Conservation (phyloP, 768 basidiomycete genomes). For the Phlegmacium glaucopus region DNA sequence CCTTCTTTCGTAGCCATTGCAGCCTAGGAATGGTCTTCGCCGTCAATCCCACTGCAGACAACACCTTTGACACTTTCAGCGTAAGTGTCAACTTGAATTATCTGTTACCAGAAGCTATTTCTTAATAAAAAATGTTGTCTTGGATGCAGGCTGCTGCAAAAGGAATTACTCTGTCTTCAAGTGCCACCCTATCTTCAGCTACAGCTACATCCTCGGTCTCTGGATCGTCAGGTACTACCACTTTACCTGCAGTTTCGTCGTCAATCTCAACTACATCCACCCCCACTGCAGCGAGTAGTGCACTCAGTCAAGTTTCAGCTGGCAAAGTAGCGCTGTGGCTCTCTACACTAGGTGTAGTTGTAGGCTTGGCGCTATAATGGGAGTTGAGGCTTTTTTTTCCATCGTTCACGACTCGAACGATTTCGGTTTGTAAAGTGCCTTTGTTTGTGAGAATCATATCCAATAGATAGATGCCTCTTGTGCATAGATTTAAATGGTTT, state of each 20-base stretch:
- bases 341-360: conserved; percentile 14
- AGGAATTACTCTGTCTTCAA: conserved; percentile 2
- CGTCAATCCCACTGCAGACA: conserved; percentile 45
- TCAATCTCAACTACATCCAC: background rate
- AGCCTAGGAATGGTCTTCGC: conserved; percentile 53
- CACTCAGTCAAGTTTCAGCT: conserved; percentile 8
- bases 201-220: background rate
- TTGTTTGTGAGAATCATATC: background rate
- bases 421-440: background rate
- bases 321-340: conserved; percentile 12
- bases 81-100: conserved; percentile 7
- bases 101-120: background rate
- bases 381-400: background rate
- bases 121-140: background rate
- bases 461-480: no score
- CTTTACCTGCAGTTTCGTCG: conserved; percentile 4
- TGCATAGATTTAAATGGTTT: no score
- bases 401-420: background rate
- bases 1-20: conserved; percentile 36
- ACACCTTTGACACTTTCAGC: conserved; percentile 40
- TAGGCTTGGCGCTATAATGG: conserved; percentile 16
- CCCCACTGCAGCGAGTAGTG: conserved; percentile 1
- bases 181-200: conserved; percentile 6
- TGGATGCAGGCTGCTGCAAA: background rate
- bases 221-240: background rate